Conservation (phyloP, 768 basidiomycete species). For the Tulasnella sp. region DNA sequence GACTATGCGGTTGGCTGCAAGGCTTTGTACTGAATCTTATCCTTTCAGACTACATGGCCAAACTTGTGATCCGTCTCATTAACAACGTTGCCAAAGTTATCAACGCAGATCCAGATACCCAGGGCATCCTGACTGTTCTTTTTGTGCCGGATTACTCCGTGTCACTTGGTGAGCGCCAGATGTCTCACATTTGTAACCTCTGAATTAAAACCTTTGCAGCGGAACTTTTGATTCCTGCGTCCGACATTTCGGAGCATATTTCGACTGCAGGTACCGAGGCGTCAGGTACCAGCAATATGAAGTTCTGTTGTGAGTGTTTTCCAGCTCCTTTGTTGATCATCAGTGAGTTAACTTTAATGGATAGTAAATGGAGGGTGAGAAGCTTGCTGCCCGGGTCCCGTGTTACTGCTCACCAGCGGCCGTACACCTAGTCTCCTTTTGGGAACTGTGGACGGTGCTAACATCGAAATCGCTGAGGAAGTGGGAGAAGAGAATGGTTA, state of each 20-base stretch:
- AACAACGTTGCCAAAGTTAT: slow-evolving; percentile 80
- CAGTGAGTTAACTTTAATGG: slow-evolving; percentile 47
- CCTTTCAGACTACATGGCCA: slow-evolving; percentile 76
- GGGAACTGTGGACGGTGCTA: slow-evolving; percentile 70
- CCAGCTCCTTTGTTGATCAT: background rate
- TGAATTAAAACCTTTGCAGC: slow-evolving; percentile 46
- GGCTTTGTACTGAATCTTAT: slow-evolving; percentile 25
- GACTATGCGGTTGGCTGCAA: slow-evolving; percentile 23
- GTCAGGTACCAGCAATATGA: slow-evolving; percentile 58
- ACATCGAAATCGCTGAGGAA: slow-evolving; percentile 95
- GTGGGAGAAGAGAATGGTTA: slow-evolving; percentile 73
- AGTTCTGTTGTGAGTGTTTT: slow-evolving; percentile 34
- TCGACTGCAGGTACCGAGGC: slow-evolving; percentile 93
- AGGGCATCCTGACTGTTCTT: slow-evolving; percentile 78
- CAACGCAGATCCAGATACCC: slow-evolving; percentile 80
- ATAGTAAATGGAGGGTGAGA: slow-evolving; percentile 59
- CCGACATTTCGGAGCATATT: slow-evolving; percentile 94
- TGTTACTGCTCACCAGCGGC: too few species aligned
- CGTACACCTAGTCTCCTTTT: slow-evolving; percentile 25
- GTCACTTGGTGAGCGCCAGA: slow-evolving; percentile 9
- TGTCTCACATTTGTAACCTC: background rate
- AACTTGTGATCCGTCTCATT: slow-evolving; percentile 89
- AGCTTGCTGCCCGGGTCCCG: background rate
- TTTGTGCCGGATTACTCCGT: slow-evolving; percentile 96
- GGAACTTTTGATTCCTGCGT: slow-evolving; percentile 83